phyloP scores from a whole-genome alignment of 192 early-diverging fungal species.

The Coemansia sp. region DNA sequence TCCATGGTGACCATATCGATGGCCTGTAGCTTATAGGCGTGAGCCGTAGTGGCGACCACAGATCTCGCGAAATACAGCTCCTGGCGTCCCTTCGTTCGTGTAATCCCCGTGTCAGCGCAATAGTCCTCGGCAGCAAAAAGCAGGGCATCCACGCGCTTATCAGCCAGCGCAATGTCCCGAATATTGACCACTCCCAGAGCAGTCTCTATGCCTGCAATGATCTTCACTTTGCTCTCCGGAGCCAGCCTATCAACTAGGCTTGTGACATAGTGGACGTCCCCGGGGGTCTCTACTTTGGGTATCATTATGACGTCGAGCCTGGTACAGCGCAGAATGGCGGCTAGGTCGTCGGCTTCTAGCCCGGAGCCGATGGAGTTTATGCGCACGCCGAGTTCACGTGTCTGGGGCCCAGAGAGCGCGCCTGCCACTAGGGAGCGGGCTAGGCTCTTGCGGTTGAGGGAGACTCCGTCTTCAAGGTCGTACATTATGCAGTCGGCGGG shows the following conservation, averaged over 20 bases:
- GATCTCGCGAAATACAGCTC: constrained; percentile 85
- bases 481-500: constrained; percentile 82
- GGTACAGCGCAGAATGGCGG: constrained; percentile 66
- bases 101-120: constrained; percentile 82
- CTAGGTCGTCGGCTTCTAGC: constrained; percentile 75
- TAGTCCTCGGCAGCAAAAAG: constrained; percentile 96
- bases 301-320: constrained; percentile 75
- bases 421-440: constrained; percentile 72
- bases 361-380: constrained; percentile 85
- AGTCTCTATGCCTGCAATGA: constrained; percentile 90
- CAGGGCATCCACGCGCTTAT: constrained; percentile 77
- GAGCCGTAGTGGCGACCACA: constrained; percentile 73
- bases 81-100: constrained; percentile 64
- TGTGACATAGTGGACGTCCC: constrained; percentile 74
- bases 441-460: constrained; percentile 74
- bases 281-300: constrained; percentile 81
- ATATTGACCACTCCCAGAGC: constrained; percentile 84
- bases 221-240: constrained; percentile 60
- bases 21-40: constrained; percentile 82
- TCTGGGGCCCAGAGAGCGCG: constrained; percentile 52
- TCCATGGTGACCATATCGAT: constrained; percentile 95
- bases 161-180: constrained; percentile 73
- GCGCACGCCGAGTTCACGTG: constrained; percentile 77
- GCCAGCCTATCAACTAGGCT: constrained; percentile 72
- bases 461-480: constrained; percentile 92